Evolutionary conservation across 1,139 yeast species (phyloP).

Genomic region (Yamadazyma trypodendri): DNA sequence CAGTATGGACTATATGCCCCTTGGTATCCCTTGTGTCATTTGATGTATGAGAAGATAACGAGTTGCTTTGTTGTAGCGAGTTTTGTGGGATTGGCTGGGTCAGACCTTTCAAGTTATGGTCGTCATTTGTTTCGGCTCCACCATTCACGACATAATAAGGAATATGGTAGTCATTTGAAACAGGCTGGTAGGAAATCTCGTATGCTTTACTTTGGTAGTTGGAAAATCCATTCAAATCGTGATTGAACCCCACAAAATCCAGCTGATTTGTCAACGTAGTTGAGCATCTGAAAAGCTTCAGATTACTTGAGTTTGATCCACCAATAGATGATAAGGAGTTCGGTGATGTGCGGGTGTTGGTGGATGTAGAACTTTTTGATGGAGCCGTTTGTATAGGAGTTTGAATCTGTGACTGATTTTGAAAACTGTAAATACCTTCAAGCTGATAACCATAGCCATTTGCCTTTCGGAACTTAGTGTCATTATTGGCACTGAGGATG

Average conservation of each 20-base stretch:
- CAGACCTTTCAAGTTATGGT: background rate
- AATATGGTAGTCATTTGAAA: conserved; percentile 3
- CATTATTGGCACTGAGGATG: background rate
- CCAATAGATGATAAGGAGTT: conserved; percentile 3
- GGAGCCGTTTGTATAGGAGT: background rate
- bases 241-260: background rate
- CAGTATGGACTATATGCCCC: no score
- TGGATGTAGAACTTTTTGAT: background rate
- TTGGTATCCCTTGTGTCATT: no score
- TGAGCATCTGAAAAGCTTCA: background rate
- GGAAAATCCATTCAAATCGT: background rate
- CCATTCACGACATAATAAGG: background rate
- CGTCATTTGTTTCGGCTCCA: background rate
- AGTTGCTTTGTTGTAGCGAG: no score
- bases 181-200: conserved; percentile 3
- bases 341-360: background rate
- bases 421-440: background rate
- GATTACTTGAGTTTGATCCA: background rate
- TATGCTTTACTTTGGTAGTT: background rate
- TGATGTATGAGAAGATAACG: no score
- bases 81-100: no score
- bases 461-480: background rate
- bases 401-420: no score
- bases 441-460: background rate
- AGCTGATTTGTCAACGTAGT: conserved; percentile 1